Evolutionary conservation across 768 basidiomycete species (phyloP).

Genomic region (Dendrothele bispora): DNA sequence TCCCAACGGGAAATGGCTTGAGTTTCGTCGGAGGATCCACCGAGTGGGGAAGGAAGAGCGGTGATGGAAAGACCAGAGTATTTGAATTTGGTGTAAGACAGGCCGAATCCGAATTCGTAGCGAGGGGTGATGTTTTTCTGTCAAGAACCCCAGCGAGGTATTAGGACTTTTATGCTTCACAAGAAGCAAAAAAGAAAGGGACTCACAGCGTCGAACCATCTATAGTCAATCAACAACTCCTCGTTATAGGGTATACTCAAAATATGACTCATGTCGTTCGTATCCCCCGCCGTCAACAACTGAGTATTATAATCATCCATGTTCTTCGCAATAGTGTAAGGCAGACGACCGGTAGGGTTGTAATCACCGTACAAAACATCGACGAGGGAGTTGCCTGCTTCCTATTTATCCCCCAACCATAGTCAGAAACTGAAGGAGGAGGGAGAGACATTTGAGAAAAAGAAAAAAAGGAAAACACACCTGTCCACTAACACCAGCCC

Average conservation of each 20-base stretch:
- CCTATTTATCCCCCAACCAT: constrained; percentile 67
- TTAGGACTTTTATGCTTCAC: constrained; percentile 5
- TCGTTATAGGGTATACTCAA: constrained; percentile 59
- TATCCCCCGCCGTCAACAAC: constrained; percentile 36
- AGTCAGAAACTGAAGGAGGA: constrained; percentile 26
- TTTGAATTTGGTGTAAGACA: constrained; percentile 82
- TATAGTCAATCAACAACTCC: constrained; percentile 69
- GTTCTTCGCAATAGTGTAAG: constrained; percentile 73
- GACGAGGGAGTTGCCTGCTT: constrained; percentile 67
- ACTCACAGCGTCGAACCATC: constrained; percentile 66
- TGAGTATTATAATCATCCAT: constrained; percentile 58
- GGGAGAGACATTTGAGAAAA: constrained; percentile 6
- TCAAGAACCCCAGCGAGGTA: constrained; percentile 6
- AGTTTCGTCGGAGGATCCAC: constrained; percentile 37
- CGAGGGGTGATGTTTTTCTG: constrained; percentile 74
- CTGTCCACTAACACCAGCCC: too few relatives aligned
- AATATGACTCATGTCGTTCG: constrained; percentile 49
- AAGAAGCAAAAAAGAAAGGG: constrained; percentile 13
- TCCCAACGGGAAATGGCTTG: constrained; percentile 63
- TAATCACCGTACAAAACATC: constrained; percentile 71
- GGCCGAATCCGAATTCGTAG: constrained; percentile 88
- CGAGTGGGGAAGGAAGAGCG: constrained; percentile 38
- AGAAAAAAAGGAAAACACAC: constrained; percentile 38
- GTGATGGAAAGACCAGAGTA: constrained; percentile 60
- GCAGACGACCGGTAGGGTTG: constrained; percentile 69